Evolutionary conservation across 2,329 filamentous ascomycete genomes (phyloP).

Genomic region (Ophioceras dolichostomum): DNA sequence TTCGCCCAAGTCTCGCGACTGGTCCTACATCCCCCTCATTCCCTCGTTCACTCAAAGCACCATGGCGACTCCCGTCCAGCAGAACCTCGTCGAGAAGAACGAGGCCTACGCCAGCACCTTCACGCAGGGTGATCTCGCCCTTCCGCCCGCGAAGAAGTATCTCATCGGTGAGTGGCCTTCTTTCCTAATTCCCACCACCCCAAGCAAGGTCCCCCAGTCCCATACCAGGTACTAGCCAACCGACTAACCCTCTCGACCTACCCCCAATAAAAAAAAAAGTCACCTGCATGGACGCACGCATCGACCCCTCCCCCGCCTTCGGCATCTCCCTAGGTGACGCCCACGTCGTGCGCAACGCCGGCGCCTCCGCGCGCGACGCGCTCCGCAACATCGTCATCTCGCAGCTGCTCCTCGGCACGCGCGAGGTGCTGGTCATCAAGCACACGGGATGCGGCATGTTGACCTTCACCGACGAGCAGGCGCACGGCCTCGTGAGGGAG

Average conservation of each 20-base stretch:
- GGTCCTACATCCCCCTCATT: too few species aligned
- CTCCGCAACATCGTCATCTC: constrained; percentile 67
- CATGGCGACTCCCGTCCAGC: constrained; percentile 13
- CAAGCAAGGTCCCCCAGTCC: neutral
- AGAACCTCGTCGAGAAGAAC: constrained; percentile 15
- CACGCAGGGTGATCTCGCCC: constrained; percentile 50
- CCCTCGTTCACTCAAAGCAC: neutral
- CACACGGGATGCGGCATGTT: constrained; percentile 69
- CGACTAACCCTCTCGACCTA: neutral
- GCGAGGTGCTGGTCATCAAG: constrained; percentile 63
- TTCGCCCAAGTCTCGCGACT: too few species aligned
- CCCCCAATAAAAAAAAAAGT: constrained; percentile 24
- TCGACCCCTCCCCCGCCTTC: constrained; percentile 56
- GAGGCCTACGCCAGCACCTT: constrained; percentile 29
- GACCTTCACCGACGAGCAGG: constrained; percentile 49
- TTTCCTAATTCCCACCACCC: too few species aligned
- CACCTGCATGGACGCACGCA: constrained; percentile 73
- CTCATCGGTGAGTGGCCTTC: constrained; percentile 46
- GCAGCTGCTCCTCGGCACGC: constrained; percentile 64
- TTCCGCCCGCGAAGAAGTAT: constrained; percentile 61
- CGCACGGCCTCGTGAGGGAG: constrained; percentile 38
- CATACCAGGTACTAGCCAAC: too few species aligned
- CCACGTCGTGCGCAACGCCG: constrained; percentile 67
- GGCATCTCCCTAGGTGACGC: constrained; percentile 64
- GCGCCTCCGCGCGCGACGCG: constrained; percentile 53